These are phyloP conservation scores for Suillus spraguei DNA, from an alignment of 768 basidiomycete species.

Conservation along the genomic window DNA sequence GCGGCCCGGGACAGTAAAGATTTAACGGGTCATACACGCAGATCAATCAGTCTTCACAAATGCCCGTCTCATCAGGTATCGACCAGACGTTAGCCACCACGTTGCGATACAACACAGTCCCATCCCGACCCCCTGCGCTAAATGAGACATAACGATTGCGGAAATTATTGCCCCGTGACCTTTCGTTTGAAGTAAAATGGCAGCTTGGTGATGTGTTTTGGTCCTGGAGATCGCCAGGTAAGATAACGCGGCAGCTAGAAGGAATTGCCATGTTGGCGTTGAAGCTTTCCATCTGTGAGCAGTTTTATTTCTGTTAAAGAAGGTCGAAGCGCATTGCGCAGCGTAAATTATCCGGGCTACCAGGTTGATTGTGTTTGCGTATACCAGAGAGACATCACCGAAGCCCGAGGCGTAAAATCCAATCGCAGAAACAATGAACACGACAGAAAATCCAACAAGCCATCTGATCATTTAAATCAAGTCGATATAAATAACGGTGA, in stretches of 20 bases:
- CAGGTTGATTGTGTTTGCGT: constrained; percentile 74
- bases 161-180: constrained; percentile 26
- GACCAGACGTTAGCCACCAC: constrained; percentile 34
- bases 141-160: constrained; percentile 23
- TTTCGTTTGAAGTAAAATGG: constrained; percentile 16
- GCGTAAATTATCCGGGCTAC: constrained; percentile 64
- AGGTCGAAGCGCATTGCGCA: constrained; percentile 48
- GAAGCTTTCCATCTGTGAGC: constrained; percentile 17
- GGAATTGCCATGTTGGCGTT: constrained; percentile 32
- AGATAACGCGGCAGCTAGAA: constrained; percentile 24
- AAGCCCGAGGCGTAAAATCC: constrained; percentile 46
- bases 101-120: constrained; percentile 27
- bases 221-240: constrained; percentile 24
- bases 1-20: not conserved
- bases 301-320: constrained; percentile 39
- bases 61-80: constrained; percentile 1
- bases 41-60: not conserved
- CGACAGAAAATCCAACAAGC: constrained; percentile 77
- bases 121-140: constrained; percentile 28
- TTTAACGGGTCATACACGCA: not conserved
- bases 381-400: constrained; percentile 73
- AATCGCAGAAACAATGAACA: constrained; percentile 62
- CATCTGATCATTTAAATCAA: constrained; percentile 42
- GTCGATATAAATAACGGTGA: constrained; percentile 3
- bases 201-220: constrained; percentile 19